Base-by-base conservation (phyloP, 2,329 filamentous ascomycete species). In the Beauveria sp. region DNA sequence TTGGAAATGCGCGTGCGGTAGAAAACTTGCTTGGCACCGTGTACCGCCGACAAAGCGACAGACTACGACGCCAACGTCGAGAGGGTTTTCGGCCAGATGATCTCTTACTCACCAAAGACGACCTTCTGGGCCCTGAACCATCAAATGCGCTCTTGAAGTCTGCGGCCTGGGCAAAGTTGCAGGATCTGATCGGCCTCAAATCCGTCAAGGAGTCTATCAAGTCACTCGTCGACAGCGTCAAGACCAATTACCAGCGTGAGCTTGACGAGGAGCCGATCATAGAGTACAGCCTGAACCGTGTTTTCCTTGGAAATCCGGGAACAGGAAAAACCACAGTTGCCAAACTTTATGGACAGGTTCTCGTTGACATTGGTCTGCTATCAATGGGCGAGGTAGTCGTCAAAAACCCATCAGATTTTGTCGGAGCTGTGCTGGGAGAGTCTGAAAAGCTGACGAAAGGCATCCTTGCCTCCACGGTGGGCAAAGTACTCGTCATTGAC, bases 401-500 rank as follows among this genome's bases (percentile, higher is more conserved):
- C 3, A 92, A 90, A 67, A 91, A 85, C 46, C 89, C 89, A 0
- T 74, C 88, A 0, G 90, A 93, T 65, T 92, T 93, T 66, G 75
- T 92, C 1, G 88, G 88, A 0, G 73, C 71, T 9, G 76, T 69
- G 0, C 63, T 93, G 0, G 90, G 90, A 0, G 75, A 80, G 1
- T 92, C 89, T 0, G 89, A 93, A 69, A 76, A 80, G 2, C 84
- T 85, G 40, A 92, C 89, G 0, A 92, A 90, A 65, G 85, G 77
- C 0, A 91, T 92, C 7, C 76, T 93, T 0, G 83, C 82, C 0
- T 75, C 84, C 0, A 85, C 87, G 0, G 64, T 80, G 0, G 90
- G 90, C 0, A 93, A 92, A 64, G 88, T 92, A 0, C 79, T 93
- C 0, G 83, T 93, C 16, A 91, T 93, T 3, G 90, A 93, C 63